Evolutionary conservation across 192 early-diverging fungal species (phyloP), one percentile per base, ranked within the genome.

Genomic region (Backusella tuberculispora): DNA sequence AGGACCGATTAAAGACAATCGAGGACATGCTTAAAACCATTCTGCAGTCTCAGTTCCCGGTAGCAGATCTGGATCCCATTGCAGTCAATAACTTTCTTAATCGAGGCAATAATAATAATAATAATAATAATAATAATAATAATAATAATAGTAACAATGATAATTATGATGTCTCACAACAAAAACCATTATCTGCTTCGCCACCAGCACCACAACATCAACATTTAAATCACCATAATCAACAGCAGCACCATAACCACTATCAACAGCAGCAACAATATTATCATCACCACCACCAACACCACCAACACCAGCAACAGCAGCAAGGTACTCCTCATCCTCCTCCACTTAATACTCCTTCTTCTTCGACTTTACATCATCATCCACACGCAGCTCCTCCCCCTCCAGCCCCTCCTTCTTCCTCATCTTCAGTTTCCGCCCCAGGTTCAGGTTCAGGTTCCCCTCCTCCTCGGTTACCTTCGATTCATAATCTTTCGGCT

Each of bases 1-100:
- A 81, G 60, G 76, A 78, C 47, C 46, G 80, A 71, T 63, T 81
- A 66, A 74, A 78, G 68, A 75, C 80, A 19, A 81, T 81, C 44
- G 80, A 81, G 67, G 75, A 78, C 60, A 77, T 81, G 76, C 64
- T 81, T n/a, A 77, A 69, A 41, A 75, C 76, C n/a, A 78, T 81
- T 38, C 66, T 80, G 10, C 65, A 67, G 14, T 74, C 76, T 12
- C 60, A 50, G 43, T 21, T 48, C 17, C 14, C 60, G 38, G 69
- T 53, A 8, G 29, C 5, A 48, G 67, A 67, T 48, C 74, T 69
- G 34, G 45, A 47, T 44, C 48, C 67, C 34, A 66, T 48, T 34
- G 66, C 74, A 8, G 66, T 76, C 50, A 53, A 41, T 41, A 43
- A 63, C 46, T 70, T 69, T 40, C 68, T 69, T 34, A 63, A 68